Evolutionary conservation across 768 basidiomycete species (phyloP).

Genomic region (Cantharellus anzutake): DNA sequence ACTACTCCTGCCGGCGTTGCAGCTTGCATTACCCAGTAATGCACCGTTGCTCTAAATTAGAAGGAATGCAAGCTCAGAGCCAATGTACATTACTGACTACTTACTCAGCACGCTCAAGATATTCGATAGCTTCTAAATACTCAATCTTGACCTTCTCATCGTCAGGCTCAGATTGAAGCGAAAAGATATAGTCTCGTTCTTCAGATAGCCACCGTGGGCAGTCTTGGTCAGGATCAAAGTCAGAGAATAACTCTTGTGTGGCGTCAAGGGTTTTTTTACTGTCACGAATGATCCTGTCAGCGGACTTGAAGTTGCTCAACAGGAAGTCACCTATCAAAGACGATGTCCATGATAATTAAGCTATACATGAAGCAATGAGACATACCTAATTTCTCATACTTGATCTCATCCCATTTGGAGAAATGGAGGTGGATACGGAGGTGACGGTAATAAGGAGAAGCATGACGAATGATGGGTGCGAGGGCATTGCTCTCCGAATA

Average conservation of each 20-base stretch:
- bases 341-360: too few species aligned
- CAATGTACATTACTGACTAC: background rate
- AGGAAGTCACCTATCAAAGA: too few species aligned
- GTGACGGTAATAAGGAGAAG: constrained; percentile 9
- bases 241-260: background rate
- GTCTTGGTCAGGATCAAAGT: background rate
- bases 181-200: background rate
- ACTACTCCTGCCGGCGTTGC: too few species aligned
- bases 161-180: background rate
- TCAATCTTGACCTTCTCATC: background rate
- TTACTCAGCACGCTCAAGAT: background rate
- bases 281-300: too few species aligned
- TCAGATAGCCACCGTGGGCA: background rate
- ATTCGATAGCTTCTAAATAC: background rate
- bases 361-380: too few species aligned
- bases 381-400: background rate
- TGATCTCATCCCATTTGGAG: constrained; percentile 13
- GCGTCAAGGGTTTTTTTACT: background rate
- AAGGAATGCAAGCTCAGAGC: background rate
- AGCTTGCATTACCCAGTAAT: too few species aligned
- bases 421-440: constrained; percentile 8
- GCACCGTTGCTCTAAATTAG: too few species aligned
- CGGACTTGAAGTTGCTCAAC: too few species aligned
- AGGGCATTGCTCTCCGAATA: constrained; percentile 10
- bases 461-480: constrained; percentile 8